Evolutionary conservation across 1,284 basidiomycete genomes (phyloP), one percentile per base, ranked within the genome.

Genomic region (Neonothopanus nambi): DNA sequence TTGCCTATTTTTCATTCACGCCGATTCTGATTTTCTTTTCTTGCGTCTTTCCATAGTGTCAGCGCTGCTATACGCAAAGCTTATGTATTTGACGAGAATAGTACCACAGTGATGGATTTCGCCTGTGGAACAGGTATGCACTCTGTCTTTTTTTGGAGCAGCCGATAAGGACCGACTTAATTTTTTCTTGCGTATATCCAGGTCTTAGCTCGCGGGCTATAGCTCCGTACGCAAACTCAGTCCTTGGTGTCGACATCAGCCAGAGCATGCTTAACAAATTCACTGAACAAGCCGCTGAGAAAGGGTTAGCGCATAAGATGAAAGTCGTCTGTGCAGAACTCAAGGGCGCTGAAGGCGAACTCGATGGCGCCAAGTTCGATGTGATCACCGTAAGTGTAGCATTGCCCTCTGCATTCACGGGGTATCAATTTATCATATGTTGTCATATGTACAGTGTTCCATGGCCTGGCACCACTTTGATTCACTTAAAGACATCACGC

Each of bases 241-340:
- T 90, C 57, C 69, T 87, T 28, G 89, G 87, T 5, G 79, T 87
- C 28, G 89, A 91, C 62, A 85, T 89, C 64, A 86, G 82, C 64
- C 77, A 81, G 56, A 76, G 65, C 3, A 79, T 82, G 70, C 79
- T 89, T n/a, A 79, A 85, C 48, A 67, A 70, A 21, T 89, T 80
- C 70, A 86, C 87, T 64, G 64, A 68, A 33, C 71, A 74, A 17
- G 80, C 80, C 1, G 57, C 60, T 20, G 77, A 82, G 52, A 82
- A 86, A 50, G 85, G 82, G 0, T 75, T 87, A 0, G 68, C 72
- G 0, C 78, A 82, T 42, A 80, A 85, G 57, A 84, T 86, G 80
- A 69, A 69, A 9, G 84, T 81, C 2, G 64, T 84, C 20, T 77
- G 78, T 49, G 61, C 64, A 0, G 78, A 80, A 38, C 69, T 85